Conservation (phyloP, 768 basidiomycete species). For the Pulveroboletus frians region DNA sequence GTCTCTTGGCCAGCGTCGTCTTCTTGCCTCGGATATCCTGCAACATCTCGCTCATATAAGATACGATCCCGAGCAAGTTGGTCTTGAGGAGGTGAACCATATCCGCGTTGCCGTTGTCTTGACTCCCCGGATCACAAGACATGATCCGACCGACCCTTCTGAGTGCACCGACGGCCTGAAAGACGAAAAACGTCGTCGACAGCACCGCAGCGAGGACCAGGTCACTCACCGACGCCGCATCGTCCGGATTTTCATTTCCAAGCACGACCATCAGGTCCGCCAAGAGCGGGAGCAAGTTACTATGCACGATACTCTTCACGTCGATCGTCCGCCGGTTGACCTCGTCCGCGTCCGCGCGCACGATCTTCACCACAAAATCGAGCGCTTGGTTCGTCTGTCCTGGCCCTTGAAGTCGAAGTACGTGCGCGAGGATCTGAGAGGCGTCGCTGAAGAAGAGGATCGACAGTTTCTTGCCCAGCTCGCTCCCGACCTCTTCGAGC, state of each 20-base stretch:
- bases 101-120: conserved; percentile 31
- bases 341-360: conserved; percentile 43
- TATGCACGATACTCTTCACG: conserved; percentile 53
- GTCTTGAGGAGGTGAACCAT: conserved; percentile 61
- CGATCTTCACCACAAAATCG: conserved; percentile 54
- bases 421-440: conserved; percentile 57
- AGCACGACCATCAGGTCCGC: conserved; percentile 71
- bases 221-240: conserved; percentile 40
- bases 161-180: conserved; percentile 43
- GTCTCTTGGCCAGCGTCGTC: conserved; percentile 59
- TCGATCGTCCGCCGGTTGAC: conserved; percentile 32
- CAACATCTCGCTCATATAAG: conserved; percentile 78
- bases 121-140: conserved; percentile 21
- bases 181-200: conserved; percentile 28
- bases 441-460: conserved; percentile 53
- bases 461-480: conserved; percentile 42
- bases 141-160: conserved; percentile 37
- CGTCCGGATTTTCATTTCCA: conserved; percentile 57
- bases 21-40: conserved; percentile 82
- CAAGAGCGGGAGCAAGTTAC: conserved; percentile 63
- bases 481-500: conserved; percentile 56
- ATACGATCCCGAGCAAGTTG: conserved; percentile 81
- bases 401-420: conserved; percentile 55
- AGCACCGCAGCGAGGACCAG: conserved; percentile 23
- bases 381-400: conserved; percentile 55